Conservation (phyloP, 1,139 yeast genomes). For the Yarrowia galli region DNA sequence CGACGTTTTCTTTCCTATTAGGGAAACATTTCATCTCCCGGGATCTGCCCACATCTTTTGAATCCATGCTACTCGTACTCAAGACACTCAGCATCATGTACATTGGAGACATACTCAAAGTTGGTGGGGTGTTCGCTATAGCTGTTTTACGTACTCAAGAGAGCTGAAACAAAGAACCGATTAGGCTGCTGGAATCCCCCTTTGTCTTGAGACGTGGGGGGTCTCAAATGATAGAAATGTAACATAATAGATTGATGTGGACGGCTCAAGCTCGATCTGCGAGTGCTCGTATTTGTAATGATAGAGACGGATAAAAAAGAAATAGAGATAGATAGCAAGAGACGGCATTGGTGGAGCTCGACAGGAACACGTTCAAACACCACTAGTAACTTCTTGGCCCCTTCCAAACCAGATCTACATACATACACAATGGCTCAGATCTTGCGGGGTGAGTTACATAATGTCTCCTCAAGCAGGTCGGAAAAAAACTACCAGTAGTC, state of each 20-base stretch:
- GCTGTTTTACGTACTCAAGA: background rate
- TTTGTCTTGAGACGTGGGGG: background rate
- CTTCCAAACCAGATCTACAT: too few relatives aligned
- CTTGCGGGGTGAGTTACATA: too few relatives aligned
- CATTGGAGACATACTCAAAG: background rate
- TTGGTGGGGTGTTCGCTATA: background rate
- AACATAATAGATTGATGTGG: background rate
- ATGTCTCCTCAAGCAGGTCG: too few relatives aligned
- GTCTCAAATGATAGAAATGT: background rate
- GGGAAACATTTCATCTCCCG: background rate
- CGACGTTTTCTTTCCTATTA: background rate
- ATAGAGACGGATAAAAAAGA: too few relatives aligned
- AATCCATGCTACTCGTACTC: too few relatives aligned
- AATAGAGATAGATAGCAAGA: too few relatives aligned
- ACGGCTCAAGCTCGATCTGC: too few relatives aligned
- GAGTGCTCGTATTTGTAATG: too few relatives aligned
- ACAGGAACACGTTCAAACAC: too few relatives aligned
- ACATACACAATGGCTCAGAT: background rate
- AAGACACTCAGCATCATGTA: background rate
- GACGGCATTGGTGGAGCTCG: too few relatives aligned
- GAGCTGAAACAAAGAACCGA: background rate
- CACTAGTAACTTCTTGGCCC: too few relatives aligned
- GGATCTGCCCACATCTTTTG: background rate
- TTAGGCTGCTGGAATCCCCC: too few relatives aligned
- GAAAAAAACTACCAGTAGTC: background rate